phyloP scores from a whole-genome alignment of 441 rosid genomes.

The Adansonia rubrostipa region DNA sequence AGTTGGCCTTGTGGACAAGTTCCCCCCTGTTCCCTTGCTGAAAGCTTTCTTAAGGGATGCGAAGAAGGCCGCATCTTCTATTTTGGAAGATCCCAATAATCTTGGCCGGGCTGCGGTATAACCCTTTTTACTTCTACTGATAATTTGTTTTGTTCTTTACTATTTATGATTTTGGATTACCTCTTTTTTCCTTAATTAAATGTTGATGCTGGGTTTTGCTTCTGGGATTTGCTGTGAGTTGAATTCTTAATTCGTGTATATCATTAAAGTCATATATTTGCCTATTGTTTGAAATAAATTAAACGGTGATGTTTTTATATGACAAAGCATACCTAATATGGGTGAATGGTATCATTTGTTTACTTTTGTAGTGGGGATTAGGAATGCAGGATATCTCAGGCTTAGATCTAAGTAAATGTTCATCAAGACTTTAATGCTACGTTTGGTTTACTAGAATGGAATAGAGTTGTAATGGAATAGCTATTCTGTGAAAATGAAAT shows the following conservation, averaged over 20 bases:
- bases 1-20: slow-evolving; percentile 82
- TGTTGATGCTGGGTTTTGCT: slow-evolving; percentile 14
- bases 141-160: background rate
- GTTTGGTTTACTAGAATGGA: too few species aligned
- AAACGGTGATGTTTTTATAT: background rate
- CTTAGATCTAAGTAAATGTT: too few species aligned
- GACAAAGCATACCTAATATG: background rate
- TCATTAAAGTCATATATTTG: too few species aligned
- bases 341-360: background rate
- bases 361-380: background rate
- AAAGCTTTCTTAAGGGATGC: slow-evolving; percentile 87
- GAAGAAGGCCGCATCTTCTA: slow-evolving; percentile 79
- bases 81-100: slow-evolving; percentile 85
- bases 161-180: background rate
- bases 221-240: background rate
- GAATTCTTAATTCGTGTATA: too few species aligned
- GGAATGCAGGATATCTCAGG: background rate
- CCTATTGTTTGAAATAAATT: background rate
- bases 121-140: background rate
- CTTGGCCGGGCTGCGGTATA: slow-evolving; percentile 83
- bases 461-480: too few species aligned
- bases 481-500: too few species aligned
- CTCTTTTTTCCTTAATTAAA: slow-evolving; percentile 6
- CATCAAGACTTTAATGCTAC: too few species aligned
- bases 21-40: slow-evolving; percentile 87